phyloP scores from a whole-genome alignment of 2,329 filamentous ascomycete genomes.

The Polytolypa hystricis region DNA sequence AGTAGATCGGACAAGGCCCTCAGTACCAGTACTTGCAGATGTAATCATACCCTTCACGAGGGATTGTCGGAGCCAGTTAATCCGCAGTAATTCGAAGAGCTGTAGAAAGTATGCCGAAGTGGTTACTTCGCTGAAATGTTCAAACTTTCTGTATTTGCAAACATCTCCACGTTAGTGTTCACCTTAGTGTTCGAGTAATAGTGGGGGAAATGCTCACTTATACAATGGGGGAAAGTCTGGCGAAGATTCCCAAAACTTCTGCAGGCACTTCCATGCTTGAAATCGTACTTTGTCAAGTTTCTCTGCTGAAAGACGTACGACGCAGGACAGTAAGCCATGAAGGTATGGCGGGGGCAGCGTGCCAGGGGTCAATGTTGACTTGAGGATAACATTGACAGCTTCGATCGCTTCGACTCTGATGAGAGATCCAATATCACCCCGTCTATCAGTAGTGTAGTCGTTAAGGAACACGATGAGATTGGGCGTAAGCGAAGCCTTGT shows the following conservation, averaged over 20 bases:
- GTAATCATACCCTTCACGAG: slow-evolving; percentile 34
- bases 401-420: slow-evolving; percentile 70
- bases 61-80: slow-evolving; percentile 27
- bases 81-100: slow-evolving; percentile 25
- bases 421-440: slow-evolving; percentile 82
- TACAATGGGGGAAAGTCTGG: slow-evolving; percentile 24
- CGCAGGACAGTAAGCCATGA: slow-evolving; percentile 25
- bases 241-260: slow-evolving; percentile 28
- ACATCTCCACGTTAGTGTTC: slow-evolving; percentile 9
- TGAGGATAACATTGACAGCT: slow-evolving; percentile 40
- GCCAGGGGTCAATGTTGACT: slow-evolving; percentile 10
- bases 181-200: slow-evolving; percentile 3
- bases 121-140: slow-evolving; percentile 36
- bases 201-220: slow-evolving; percentile 29
- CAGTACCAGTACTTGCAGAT: slow-evolving; percentile 34
- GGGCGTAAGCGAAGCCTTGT: slow-evolving; percentile 18
- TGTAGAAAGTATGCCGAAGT: slow-evolving; percentile 33
- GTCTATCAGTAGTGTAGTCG: slow-evolving; percentile 81
- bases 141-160: slow-evolving; percentile 23
- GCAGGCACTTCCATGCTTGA: slow-evolving; percentile 35
- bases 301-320: slow-evolving; percentile 66
- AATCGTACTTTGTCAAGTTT: slow-evolving; percentile 79
- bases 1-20: slow-evolving; percentile 33
- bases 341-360: slow-evolving; percentile 11
- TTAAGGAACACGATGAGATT: slow-evolving; percentile 45